phyloP scores from a whole-genome alignment of 2,329 filamentous ascomycete species.

The Diaporthe citriasiana region DNA sequence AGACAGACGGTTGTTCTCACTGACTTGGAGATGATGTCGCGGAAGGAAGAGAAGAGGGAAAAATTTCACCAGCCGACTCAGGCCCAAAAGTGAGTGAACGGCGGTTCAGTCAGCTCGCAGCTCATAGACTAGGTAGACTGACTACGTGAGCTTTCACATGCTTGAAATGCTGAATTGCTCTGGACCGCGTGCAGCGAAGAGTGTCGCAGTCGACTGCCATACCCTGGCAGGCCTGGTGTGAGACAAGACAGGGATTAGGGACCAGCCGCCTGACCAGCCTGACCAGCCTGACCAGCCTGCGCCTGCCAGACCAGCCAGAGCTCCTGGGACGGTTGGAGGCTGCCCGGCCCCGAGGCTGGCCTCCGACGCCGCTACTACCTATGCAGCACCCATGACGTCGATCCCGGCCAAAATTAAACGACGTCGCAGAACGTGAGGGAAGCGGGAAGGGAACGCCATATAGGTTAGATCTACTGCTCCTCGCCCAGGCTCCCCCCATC shows the following conservation, averaged over 20 bases:
- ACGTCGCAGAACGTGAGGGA: not conserved
- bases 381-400: slow-evolving; percentile 36
- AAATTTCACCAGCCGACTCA: slow-evolving; percentile 14
- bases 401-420: slow-evolving; percentile 23
- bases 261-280: not conserved
- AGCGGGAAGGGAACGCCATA: not conserved
- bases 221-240: not conserved
- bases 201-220: not conserved
- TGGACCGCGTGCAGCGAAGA: not conserved
- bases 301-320: not conserved
- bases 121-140: slow-evolving; percentile 4
- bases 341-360: slow-evolving; percentile 22
- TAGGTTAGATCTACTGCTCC: not conserved
- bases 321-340: not conserved
- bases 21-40: not conserved
- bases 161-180: not conserved
- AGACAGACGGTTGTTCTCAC: not conserved
- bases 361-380: slow-evolving; percentile 11
- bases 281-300: not conserved
- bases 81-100: not conserved
- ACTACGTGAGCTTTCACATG: slow-evolving; percentile 31
- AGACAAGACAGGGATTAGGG: slow-evolving; percentile 17
- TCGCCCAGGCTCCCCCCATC: not conserved
- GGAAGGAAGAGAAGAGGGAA: not conserved
- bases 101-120: slow-evolving; percentile 11